Evolutionary conservation across 148 eudicot genomes (phyloP).

Genomic region (Rhododendron williamsianum): DNA sequence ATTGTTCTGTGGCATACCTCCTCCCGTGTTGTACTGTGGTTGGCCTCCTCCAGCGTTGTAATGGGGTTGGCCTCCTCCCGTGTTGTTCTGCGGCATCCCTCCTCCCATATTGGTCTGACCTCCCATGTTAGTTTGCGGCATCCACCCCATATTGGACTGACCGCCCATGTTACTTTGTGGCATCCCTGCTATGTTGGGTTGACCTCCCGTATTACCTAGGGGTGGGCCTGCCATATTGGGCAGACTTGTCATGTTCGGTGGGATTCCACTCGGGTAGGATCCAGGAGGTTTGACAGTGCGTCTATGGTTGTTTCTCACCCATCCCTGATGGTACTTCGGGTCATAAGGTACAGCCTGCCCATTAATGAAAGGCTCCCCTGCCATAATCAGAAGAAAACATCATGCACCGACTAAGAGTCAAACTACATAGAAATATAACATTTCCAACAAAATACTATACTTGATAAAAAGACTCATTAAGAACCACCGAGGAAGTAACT

Average conservation of each 20-base stretch:
- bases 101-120: background rate
- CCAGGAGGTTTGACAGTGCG: background rate
- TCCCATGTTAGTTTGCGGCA: conserved; percentile 16
- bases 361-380: conserved; percentile 91
- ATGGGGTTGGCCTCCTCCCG: too few species aligned
- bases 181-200: background rate
- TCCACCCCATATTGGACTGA: background rate
- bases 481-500: background rate
- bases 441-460: too few species aligned
- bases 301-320: conserved; percentile 42
- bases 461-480: too few species aligned
- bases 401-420: background rate
- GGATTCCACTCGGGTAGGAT: background rate
- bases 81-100: background rate
- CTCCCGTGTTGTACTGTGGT: background rate
- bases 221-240: background rate
- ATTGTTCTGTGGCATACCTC: conserved; percentile 3
- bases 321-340: conserved; percentile 87
- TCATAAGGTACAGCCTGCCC: conserved; percentile 94
- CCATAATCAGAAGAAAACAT: conserved; percentile 7
- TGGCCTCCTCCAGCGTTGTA: too few species aligned
- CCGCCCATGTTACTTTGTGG: conserved; percentile 16
- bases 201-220: conserved; percentile 3
- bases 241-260: background rate
- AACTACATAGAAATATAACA: background rate